Conservation (phyloP, 805 yeast species). For the Metschnikowia borealis region DNA sequence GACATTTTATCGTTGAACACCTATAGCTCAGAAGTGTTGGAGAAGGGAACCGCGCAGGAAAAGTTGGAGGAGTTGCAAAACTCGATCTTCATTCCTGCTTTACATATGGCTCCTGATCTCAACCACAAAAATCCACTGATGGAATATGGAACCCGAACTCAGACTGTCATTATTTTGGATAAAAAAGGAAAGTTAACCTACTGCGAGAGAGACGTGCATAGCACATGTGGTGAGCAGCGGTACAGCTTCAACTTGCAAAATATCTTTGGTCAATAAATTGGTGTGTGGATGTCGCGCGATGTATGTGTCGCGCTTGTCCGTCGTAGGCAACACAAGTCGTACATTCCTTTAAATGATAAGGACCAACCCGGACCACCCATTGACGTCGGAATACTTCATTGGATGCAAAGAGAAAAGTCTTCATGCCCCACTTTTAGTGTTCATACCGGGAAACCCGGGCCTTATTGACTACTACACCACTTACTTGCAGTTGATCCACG, state of each 20-base stretch:
- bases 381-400: slow-evolving; percentile 25
- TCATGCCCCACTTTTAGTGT: slow-evolving; percentile 37
- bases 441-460: slow-evolving; percentile 81
- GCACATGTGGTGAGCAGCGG: slow-evolving; percentile 11
- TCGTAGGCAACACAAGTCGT: neutral
- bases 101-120: slow-evolving; percentile 21
- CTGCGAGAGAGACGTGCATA: slow-evolving; percentile 57
- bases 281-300: slow-evolving; percentile 1
- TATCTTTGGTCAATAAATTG: neutral
- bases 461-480: slow-evolving; percentile 59
- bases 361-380: slow-evolving; percentile 19
- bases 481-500: slow-evolving; percentile 45
- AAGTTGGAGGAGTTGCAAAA: slow-evolving; percentile 43
- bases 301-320: neutral
- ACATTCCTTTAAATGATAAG: neutral
- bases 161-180: slow-evolving; percentile 66
- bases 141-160: slow-evolving; percentile 85
- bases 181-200: slow-evolving; percentile 50
- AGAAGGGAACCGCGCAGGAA: slow-evolving; percentile 13
- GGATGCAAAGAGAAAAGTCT: slow-evolving; percentile 18
- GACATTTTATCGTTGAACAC: slow-evolving; percentile 46
- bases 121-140: slow-evolving; percentile 13
- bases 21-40: slow-evolving; percentile 28
- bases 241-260: slow-evolving; percentile 14
- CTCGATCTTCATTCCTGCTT: slow-evolving; percentile 72